Conservation (phyloP, 1,284 basidiomycete genomes). For the Irpex sp. region DNA sequence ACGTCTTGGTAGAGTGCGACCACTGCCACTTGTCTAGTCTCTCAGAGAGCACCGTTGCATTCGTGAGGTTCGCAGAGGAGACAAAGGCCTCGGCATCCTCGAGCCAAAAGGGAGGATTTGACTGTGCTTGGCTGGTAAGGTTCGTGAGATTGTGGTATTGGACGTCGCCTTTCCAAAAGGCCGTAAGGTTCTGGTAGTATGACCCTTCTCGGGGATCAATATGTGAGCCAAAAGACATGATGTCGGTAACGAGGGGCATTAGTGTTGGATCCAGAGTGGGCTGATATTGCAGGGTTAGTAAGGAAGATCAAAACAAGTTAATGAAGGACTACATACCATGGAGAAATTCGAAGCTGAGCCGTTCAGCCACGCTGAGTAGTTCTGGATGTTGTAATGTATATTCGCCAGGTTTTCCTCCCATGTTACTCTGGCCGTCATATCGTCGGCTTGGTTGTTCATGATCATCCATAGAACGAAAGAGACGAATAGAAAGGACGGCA, state of each 20-base stretch:
- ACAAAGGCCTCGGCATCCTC: slow-evolving; percentile 46
- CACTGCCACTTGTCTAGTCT: slow-evolving; percentile 65
- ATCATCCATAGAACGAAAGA: slow-evolving; percentile 73
- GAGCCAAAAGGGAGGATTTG: slow-evolving; percentile 38
- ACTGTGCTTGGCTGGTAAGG: slow-evolving; percentile 26
- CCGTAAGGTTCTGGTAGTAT: slow-evolving; percentile 74
- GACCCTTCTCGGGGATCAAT: slow-evolving; percentile 47
- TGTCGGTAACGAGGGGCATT: slow-evolving; percentile 44
- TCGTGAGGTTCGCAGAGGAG: slow-evolving; percentile 47
- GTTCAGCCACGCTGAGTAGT: slow-evolving; percentile 74
- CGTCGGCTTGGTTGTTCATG: slow-evolving; percentile 61
- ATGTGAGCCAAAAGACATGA: slow-evolving; percentile 42
- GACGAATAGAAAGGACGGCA: slow-evolving; percentile 73
- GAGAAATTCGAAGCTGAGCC: slow-evolving; percentile 64
- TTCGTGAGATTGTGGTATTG: slow-evolving; percentile 62
- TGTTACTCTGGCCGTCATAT: slow-evolving; percentile 54
- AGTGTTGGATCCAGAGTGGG: slow-evolving; percentile 44
- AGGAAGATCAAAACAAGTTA: background rate
- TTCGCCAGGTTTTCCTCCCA: slow-evolving; percentile 59
- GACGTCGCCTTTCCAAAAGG: slow-evolving; percentile 64
- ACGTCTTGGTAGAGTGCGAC: slow-evolving; percentile 56
- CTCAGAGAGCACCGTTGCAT: slow-evolving; percentile 32
- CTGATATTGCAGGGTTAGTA: slow-evolving; percentile 30
- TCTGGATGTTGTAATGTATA: slow-evolving; percentile 55
- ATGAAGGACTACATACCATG: slow-evolving; percentile 44